Conservation (phyloP, 2,329 filamentous ascomycete genomes). For the Pseudogymnoascus pannorum region DNA sequence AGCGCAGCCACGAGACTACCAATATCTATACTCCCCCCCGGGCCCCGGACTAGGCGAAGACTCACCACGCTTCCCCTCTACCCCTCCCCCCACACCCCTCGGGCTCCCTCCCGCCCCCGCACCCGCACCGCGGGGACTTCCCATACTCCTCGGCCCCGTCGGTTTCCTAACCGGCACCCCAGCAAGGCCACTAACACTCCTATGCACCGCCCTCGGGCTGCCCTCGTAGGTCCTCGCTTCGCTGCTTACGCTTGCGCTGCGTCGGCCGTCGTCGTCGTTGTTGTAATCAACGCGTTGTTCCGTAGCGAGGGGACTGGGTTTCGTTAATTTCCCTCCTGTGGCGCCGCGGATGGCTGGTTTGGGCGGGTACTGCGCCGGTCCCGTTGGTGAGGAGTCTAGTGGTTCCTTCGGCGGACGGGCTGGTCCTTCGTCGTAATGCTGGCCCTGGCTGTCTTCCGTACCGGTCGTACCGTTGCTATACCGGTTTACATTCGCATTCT, state of each 20-base stretch:
- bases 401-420: conserved; percentile 58
- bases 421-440: conserved; percentile 30
- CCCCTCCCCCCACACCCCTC: background rate
- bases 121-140: background rate
- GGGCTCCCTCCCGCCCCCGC: too few species aligned
- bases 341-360: conserved; percentile 20
- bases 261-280: conserved; percentile 32
- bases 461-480: conserved; percentile 29
- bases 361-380: conserved; percentile 38
- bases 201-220: conserved; percentile 28
- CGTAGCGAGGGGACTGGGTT: conserved; percentile 49
- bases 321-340: conserved; percentile 37
- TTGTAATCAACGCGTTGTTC: conserved; percentile 38
- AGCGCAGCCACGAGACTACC: background rate
- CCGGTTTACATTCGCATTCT: conserved; percentile 48
- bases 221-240: conserved; percentile 40
- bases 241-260: background rate
- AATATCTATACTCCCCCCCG: background rate
- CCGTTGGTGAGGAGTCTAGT: conserved; percentile 41
- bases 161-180: conserved; percentile 26
- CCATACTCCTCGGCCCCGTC: conserved; percentile 30
- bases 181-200: background rate
- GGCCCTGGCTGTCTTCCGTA: conserved; percentile 11
- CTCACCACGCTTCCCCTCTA: background rate
- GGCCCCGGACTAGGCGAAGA: background rate